Evolutionary conservation across 1,139 yeast genomes (phyloP).

Genomic region (Hemisphaericaspora subhashii): DNA sequence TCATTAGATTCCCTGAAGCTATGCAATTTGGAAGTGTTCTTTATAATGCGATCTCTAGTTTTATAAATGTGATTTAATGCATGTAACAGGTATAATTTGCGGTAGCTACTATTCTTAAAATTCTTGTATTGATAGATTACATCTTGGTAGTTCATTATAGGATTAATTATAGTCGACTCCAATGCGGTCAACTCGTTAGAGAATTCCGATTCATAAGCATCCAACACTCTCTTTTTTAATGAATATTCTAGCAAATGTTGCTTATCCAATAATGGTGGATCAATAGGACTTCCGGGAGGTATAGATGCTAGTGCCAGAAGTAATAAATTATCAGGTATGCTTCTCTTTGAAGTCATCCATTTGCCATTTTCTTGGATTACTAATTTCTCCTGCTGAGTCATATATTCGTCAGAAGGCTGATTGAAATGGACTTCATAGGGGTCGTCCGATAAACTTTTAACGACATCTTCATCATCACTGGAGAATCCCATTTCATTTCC

Average conservation of each 20-base stretch:
- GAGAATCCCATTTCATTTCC: constrained; percentile 41
- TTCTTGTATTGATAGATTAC: constrained; percentile 56
- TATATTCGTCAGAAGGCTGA: constrained; percentile 42
- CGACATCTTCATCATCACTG: constrained; percentile 27
- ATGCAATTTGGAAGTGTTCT: constrained; percentile 64
- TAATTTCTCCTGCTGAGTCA: constrained; percentile 33
- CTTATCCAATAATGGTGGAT: constrained; percentile 11
- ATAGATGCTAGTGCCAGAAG: constrained; percentile 22
- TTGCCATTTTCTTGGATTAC: constrained; percentile 19
- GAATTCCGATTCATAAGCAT: constrained; percentile 23
- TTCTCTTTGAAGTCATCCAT: constrained; percentile 29
- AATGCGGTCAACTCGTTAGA: constrained; percentile 18
- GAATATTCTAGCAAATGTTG: constrained; percentile 14
- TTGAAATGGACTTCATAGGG: constrained; percentile 81
- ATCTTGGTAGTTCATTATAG: constrained; percentile 75
- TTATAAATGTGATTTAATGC: constrained; percentile 79
- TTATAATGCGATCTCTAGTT: constrained; percentile 78
- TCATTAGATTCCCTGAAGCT: constrained; percentile 38
- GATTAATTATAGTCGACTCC: constrained; percentile 43
- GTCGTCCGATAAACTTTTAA: constrained; percentile 31
- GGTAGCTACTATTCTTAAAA: constrained; percentile 49
- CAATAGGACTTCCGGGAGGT: constrained; percentile 29
- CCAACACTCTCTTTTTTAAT: constrained; percentile 34
- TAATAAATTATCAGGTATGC: constrained; percentile 21
- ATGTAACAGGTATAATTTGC: constrained; percentile 69